Evolutionary conservation across 1,284 basidiomycete genomes (phyloP).

Genomic region (Somion occarium): DNA sequence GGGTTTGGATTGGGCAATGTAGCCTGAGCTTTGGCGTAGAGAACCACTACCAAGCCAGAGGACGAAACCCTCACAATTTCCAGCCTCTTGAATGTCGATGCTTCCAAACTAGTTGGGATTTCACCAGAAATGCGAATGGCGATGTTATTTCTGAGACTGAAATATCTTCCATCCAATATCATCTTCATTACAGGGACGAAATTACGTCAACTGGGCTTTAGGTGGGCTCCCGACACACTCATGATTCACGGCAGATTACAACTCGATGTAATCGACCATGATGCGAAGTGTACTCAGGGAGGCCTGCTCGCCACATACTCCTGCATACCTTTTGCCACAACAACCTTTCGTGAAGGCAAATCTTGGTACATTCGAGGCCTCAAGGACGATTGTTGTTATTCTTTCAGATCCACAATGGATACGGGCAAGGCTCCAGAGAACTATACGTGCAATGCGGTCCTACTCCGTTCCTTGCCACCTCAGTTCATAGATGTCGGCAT

Average conservation of each 20-base stretch:
- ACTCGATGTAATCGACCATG: background rate
- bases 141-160: background rate
- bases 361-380: background rate
- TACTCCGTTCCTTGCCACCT: background rate
- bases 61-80: background rate
- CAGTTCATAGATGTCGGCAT: background rate
- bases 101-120: background rate
- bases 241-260: background rate
- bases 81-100: background rate
- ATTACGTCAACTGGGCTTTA: background rate
- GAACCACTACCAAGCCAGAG: background rate
- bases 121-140: background rate
- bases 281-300: background rate
- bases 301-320: background rate
- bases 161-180: background rate
- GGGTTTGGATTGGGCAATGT: background rate
- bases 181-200: background rate
- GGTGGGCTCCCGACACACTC: background rate
- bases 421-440: background rate
- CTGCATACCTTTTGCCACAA: background rate
- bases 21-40: background rate
- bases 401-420: background rate
- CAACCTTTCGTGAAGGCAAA: background rate
- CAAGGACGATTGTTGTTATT: background rate
- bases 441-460: background rate